These are phyloP conservation scores for Fusarium floridanum DNA, from an alignment of 2,329 filamentous ascomycete species.

Conservation along the genomic window DNA sequence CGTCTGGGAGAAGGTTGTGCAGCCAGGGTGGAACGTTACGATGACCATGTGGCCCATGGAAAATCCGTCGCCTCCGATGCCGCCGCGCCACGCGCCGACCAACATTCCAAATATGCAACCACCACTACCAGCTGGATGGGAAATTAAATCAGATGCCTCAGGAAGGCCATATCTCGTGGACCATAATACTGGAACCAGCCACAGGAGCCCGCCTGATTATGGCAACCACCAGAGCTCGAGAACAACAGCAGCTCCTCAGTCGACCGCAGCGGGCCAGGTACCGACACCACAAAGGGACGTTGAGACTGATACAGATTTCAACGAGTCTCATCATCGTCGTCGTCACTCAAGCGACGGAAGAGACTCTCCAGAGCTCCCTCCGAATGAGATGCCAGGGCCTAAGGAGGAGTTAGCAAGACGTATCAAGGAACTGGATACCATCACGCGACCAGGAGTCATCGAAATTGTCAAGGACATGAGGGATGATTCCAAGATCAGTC, in stretches of 20 bases:
- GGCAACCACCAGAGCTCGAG: no score
- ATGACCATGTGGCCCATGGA: constrained; percentile 70
- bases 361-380: not conserved
- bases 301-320: not conserved
- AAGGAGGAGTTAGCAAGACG: not conserved
- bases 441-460: not conserved
- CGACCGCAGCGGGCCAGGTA: not conserved
- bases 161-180: not conserved
- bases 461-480: not conserved
- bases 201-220: not conserved
- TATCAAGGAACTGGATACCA: not conserved
- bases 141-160: not conserved
- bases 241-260: not conserved
- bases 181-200: not conserved
- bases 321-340: accelerated
- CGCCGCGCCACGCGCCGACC: not conserved
- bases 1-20: constrained; percentile 82
- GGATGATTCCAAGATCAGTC: not conserved
- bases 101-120: no score
- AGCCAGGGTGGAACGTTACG: constrained; percentile 70
- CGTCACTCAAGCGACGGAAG: not conserved
- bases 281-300: not conserved
- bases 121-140: not conserved
- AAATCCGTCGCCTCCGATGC: constrained; percentile 43
- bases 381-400: no score